Evolutionary conservation across 1,284 basidiomycete species (phyloP).

Genomic region (Phylloporus sp.): DNA sequence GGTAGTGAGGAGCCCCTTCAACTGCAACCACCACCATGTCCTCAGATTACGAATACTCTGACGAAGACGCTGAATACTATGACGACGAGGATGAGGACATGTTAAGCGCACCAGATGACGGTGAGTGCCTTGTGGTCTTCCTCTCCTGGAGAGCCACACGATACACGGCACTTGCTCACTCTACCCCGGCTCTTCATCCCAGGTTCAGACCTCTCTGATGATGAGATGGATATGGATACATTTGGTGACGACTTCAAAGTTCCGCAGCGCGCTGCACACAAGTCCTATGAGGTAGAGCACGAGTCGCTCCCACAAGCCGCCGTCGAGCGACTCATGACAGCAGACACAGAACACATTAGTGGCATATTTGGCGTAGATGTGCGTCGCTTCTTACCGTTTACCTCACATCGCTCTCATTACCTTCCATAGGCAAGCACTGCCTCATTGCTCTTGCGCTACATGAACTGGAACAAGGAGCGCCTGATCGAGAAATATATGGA

Average conservation of each 20-base stretch:
- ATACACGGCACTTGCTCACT: conserved; percentile 1
- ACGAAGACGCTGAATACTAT: conserved; percentile 67
- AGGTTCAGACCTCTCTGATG: conserved; percentile 55
- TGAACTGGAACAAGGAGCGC: conserved; percentile 95
- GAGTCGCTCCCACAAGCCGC: conserved; percentile 73
- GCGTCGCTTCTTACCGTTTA: conserved; percentile 39
- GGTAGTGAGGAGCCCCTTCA: conserved; percentile 16
- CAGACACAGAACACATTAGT: conserved; percentile 83
- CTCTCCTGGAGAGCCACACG: conserved; percentile 10
- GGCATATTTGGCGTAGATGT: conserved; percentile 87
- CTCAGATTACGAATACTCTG: conserved; percentile 76
- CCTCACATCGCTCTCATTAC: background rate
- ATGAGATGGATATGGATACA: conserved; percentile 69
- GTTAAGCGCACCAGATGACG: conserved; percentile 60
- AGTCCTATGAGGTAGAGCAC: conserved; percentile 80
- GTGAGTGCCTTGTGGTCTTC: conserved; percentile 30
- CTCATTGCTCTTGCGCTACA: conserved; percentile 81
- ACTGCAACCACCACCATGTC: conserved; percentile 50
- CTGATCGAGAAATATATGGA: conserved; percentile 97
- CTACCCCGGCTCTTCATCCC: conserved; percentile 15
- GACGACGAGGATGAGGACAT: conserved; percentile 72
- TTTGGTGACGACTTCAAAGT: conserved; percentile 66
- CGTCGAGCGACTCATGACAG: conserved; percentile 77
- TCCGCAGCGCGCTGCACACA: conserved; percentile 57
- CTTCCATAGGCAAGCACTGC: conserved; percentile 55